Evolutionary conservation across 345 rosid species (phyloP).

Genomic region (Rhodamnia rubescens): DNA sequence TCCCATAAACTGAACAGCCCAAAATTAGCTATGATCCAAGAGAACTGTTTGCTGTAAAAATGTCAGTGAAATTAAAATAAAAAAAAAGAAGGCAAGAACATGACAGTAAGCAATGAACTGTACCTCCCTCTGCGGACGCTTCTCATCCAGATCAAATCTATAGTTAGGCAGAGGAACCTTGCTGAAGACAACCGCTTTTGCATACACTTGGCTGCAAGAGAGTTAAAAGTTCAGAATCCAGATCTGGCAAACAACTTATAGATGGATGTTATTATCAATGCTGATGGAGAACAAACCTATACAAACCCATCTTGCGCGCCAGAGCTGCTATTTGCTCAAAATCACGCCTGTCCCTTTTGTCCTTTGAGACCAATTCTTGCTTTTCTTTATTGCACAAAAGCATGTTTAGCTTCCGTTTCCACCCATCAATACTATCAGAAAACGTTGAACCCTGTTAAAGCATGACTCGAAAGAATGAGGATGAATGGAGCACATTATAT

Average conservation of each 20-base stretch:
- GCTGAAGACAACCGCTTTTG: slow-evolving; percentile 75
- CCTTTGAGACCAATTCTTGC: slow-evolving; percentile 77
- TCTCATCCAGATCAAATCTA: slow-evolving; percentile 89
- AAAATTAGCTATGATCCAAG: not conserved
- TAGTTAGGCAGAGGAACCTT: slow-evolving; percentile 90
- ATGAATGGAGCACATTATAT: not conserved
- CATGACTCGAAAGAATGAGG: not conserved
- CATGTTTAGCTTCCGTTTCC: slow-evolving; percentile 52
- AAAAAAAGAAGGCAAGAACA: not conserved
- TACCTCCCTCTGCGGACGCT: slow-evolving; percentile 94
- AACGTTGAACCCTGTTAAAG: slow-evolving; percentile 20
- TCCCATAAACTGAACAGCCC: not conserved
- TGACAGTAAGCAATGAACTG: not conserved
- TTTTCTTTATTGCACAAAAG: slow-evolving; percentile 40
- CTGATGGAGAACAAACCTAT: slow-evolving; percentile 34
- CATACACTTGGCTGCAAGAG: slow-evolving; percentile 62
- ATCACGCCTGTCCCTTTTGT: slow-evolving; percentile 69
- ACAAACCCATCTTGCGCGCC: slow-evolving; percentile 66
- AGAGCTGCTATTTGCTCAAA: slow-evolving; percentile 64
- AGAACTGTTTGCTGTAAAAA: not conserved
- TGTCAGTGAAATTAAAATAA: not conserved
- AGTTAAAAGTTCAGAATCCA: slow-evolving; percentile 4
- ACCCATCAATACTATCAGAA: slow-evolving; percentile 40
- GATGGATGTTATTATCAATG: not conserved
- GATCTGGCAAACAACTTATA: not conserved